Conservation (phyloP, 2,329 filamentous ascomycete species). For the Curvularia verruculosa region DNA sequence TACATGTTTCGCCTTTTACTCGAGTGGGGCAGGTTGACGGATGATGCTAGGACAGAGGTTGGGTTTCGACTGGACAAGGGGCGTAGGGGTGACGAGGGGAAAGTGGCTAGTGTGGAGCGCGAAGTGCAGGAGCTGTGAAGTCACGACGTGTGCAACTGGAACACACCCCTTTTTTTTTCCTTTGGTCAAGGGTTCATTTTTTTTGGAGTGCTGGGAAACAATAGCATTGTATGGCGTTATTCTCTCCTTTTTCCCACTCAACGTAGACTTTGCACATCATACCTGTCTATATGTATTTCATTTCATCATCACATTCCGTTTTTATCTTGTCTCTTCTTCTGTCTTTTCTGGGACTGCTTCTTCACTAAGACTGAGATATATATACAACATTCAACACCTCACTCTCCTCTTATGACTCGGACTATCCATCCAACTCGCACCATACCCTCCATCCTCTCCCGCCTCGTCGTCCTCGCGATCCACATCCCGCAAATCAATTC, state of each 20-base stretch:
- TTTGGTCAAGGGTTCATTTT: not conserved
- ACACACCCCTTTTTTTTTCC: not conserved
- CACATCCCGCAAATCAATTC: conserved; percentile 20
- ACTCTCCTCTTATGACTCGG: conserved; percentile 28
- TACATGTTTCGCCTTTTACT: conserved; percentile 79
- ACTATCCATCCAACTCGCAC: conserved; percentile 38
- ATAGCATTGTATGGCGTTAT: conserved; percentile 11
- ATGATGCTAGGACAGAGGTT: conserved; percentile 44
- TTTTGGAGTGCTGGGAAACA: not conserved
- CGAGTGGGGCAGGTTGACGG: conserved; percentile 63
- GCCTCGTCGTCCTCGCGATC: conserved; percentile 36
- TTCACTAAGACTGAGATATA: not conserved
- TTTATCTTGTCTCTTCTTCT: not conserved
- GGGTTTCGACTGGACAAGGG: conserved; percentile 39
- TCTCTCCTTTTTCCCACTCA: not conserved
- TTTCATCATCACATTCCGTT: not conserved
- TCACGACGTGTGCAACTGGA: not conserved
- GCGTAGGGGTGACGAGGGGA: not conserved
- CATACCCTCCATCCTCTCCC: conserved; percentile 34
- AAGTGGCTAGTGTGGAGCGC: not conserved
- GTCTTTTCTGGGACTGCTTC: not conserved
- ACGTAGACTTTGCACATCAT: not conserved
- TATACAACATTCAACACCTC: not conserved
- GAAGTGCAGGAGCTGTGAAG: conserved; percentile 7
- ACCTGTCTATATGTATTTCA: not conserved